Percentiles rank a stretch among this genome's conserved stretches.
Evolutionary conservation across 371 early-diverging fungal genomes (phyloP).

Genomic region (Smittium culicis): DNA sequence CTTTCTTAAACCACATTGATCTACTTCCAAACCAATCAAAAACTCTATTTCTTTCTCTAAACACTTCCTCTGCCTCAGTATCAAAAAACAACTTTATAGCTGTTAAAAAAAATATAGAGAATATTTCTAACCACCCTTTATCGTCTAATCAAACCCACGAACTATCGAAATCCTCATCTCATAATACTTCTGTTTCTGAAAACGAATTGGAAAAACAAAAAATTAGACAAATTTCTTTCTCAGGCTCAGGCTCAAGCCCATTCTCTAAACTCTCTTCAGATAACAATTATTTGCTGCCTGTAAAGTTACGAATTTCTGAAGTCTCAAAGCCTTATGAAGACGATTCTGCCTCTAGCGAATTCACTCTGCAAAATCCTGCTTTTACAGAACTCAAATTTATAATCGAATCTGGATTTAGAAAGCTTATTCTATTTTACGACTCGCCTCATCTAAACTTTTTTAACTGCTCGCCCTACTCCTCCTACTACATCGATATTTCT

Average conservation of each 20-base stretch:
- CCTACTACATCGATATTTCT: conserved; percentile 76
- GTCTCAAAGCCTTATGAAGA: neutral
- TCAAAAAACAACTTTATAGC: neutral
- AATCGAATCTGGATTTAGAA: conserved; percentile 9
- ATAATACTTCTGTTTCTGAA: too few relatives aligned
- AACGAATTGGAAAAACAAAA: neutral
- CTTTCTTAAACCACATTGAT: conserved; percentile 9
- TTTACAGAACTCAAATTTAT: neutral
- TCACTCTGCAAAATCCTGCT: neutral
- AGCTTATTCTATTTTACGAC: conserved; percentile 10
- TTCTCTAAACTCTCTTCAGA: neutral
- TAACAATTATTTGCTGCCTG: neutral
- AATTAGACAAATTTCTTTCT: neutral
- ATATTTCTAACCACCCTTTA: conserved; percentile 3
- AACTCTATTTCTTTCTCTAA: conserved; percentile 22
- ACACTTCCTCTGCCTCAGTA: neutral
- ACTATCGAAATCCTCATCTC: neutral
- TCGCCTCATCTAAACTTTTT: conserved; percentile 69
- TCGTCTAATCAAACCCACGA: conserved; percentile 9
- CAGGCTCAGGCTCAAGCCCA: neutral
- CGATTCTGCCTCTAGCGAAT: neutral
- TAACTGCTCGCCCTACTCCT: conserved; percentile 76
- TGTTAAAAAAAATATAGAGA: neutral
- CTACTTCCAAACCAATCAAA: conserved; percentile 14
- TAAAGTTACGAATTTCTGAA: neutral